phyloP scores from a whole-genome alignment of 108 stramenopile species.

The Cyclotella atomus region DNA sequence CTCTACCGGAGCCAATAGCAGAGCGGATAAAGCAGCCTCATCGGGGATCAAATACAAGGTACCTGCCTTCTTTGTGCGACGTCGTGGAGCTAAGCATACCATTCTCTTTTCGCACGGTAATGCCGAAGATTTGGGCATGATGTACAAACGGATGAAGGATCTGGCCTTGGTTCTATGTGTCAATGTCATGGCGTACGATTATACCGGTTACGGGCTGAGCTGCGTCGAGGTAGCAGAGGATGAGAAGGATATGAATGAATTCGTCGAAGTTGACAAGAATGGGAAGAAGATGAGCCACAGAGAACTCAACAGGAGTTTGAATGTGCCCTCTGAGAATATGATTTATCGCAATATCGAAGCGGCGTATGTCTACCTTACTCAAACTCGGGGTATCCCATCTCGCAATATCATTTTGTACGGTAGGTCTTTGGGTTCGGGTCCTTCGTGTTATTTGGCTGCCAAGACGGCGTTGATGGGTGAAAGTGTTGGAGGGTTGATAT shows the following conservation, averaged over 20 bases:
- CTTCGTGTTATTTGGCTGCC: conserved; percentile 73
- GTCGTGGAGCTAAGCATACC: conserved; percentile 52
- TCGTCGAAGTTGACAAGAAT: not conserved
- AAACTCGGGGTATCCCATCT: conserved; percentile 38
- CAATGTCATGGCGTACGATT: conserved; percentile 86
- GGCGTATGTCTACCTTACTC: conserved; percentile 36
- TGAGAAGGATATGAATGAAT: not conserved
- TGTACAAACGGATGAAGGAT: conserved; percentile 57
- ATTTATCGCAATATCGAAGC: conserved; percentile 58
- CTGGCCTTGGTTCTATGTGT: conserved; percentile 53
- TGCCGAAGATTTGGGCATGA: conserved; percentile 79
- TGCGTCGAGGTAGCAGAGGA: not conserved
- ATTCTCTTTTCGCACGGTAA: conserved; percentile 77
- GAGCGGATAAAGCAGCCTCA: not conserved
- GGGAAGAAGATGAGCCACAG: not conserved
- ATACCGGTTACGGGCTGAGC: conserved; percentile 77
- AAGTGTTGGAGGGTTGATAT: conserved; percentile 67
- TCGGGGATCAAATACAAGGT: conserved; percentile 22
- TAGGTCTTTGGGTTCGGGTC: conserved; percentile 68
- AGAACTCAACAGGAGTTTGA: not conserved
- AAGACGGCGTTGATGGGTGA: conserved; percentile 55
- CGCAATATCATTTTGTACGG: conserved; percentile 59
- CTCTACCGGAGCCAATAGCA: not conserved
- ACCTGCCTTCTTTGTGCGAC: conserved; percentile 54
- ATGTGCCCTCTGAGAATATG: conserved; percentile 49